Evolutionary conservation across 306 rosid genomes (phyloP).

Genomic region (Cucurbita moschata): DNA sequence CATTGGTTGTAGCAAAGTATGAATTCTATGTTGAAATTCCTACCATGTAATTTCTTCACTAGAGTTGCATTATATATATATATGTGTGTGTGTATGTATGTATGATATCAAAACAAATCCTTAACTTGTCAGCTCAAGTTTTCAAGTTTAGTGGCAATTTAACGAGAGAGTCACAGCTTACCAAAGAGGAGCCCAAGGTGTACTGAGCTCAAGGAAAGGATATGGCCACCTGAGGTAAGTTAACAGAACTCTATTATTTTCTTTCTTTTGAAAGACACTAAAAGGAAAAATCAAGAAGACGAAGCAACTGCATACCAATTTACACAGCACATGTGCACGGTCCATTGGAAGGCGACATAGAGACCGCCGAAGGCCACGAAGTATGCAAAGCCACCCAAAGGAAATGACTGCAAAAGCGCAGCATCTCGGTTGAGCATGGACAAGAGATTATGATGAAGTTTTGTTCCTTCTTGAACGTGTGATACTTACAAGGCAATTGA

Average conservation of each 20-base stretch:
- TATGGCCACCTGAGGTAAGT: constrained; percentile 54
- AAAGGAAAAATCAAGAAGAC: background rate
- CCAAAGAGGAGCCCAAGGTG: constrained; percentile 77
- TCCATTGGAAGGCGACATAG: constrained; percentile 60
- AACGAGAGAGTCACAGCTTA: constrained; percentile 5
- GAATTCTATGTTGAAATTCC: background rate
- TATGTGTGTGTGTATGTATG: too few relatives aligned
- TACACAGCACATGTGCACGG: constrained; percentile 37
- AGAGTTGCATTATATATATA: too few relatives aligned
- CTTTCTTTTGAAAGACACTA: background rate
- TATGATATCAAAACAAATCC: background rate
- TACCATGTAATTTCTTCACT: background rate
- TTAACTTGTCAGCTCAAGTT: background rate
- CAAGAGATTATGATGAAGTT: background rate
- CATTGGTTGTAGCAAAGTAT: too few relatives aligned
- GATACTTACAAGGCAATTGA: constrained; percentile 63
- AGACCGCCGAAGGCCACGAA: constrained; percentile 61
- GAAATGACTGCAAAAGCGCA: constrained; percentile 47
- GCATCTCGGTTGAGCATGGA: background rate
- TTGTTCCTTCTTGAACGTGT: background rate
- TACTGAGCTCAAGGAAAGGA: constrained; percentile 65
- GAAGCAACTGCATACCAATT: constrained; percentile 19
- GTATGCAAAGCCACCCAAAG: constrained; percentile 58
- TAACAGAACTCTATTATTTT: background rate
- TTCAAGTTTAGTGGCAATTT: background rate